Percentiles rank a stretch among this genome's conserved stretches.
Evolutionary conservation across 441 rosid species (phyloP).

Genomic region (Gossypium trilobum): DNA sequence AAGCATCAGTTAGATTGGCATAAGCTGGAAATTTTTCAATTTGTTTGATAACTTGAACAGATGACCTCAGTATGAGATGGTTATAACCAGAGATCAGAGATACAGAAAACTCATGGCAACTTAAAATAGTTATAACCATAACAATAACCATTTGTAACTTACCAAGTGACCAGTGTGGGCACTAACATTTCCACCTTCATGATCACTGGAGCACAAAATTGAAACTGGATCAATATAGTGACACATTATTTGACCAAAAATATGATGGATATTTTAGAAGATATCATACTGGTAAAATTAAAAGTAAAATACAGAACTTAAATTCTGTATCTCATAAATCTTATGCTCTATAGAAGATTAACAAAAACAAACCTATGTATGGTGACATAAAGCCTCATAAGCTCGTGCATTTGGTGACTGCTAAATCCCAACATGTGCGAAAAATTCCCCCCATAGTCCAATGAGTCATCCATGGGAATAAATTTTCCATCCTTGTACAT

Average conservation of each 20-base stretch:
- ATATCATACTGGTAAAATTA: background rate
- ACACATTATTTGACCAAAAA: background rate
- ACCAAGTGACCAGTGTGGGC: conserved; percentile 98
- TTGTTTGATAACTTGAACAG: background rate
- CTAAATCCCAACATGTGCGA: conserved; percentile 88
- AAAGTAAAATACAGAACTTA: background rate
- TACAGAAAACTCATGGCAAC: background rate
- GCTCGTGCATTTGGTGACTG: conserved; percentile 82
- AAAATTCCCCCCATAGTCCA: conserved; percentile 92
- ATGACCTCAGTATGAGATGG: background rate
- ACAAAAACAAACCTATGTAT: conserved; percentile 61
- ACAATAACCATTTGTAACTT: conserved; percentile 23
- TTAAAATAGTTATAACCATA: background rate
- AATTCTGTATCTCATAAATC: background rate
- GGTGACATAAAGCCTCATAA: conserved; percentile 95
- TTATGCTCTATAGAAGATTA: conserved; percentile 7
- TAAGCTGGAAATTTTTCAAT: background rate
- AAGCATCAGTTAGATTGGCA: conserved; percentile 6
- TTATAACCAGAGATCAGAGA: background rate
- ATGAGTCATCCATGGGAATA: conserved; percentile 56
- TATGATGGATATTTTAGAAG: background rate
- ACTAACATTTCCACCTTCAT: conserved; percentile 97
- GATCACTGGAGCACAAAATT: conserved; percentile 57
- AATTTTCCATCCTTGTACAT: conserved; percentile 65
- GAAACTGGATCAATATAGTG: conserved; percentile 4